Evolutionary conservation across 176 grass and related monocot species (phyloP).

Genomic region (Alloteropsis semialata): DNA sequence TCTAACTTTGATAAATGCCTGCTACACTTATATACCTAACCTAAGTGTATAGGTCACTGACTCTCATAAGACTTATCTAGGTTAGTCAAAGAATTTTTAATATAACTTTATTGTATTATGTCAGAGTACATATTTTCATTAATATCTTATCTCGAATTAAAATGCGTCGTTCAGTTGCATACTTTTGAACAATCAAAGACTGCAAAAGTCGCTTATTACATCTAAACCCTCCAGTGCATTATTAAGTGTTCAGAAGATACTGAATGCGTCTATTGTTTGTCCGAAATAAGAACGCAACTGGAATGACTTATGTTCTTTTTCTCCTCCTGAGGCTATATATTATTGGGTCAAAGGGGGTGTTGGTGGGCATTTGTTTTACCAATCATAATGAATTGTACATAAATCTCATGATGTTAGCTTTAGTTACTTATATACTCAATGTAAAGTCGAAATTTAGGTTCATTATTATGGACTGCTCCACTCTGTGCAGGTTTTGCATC

Average conservation of each 20-base stretch:
- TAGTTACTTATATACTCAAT: neutral
- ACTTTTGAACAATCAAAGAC: neutral
- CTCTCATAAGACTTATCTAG: too few species aligned
- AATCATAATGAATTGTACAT: neutral
- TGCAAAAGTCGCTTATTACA: neutral
- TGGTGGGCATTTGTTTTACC: neutral
- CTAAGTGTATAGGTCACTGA: too few species aligned
- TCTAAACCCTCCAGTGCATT: neutral
- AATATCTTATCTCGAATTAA: too few species aligned
- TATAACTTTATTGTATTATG: too few species aligned
- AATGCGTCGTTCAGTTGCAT: neutral
- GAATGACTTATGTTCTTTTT: neutral
- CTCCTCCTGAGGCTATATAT: neutral
- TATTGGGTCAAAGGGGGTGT: too few species aligned
- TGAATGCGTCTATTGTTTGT: neutral
- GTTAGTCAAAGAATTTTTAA: too few species aligned
- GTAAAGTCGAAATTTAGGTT: constrained; percentile 11
- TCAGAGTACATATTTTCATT: too few species aligned
- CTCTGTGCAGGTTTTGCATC: constrained; percentile 70
- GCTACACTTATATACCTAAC: too few species aligned
- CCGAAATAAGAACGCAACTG: neutral
- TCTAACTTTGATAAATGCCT: too few species aligned
- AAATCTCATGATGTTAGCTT: neutral
- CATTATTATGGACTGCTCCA: neutral
- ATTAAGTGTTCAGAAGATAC: neutral